Percentiles rank a stretch among this genome's conserved stretches.
Conservation (phyloP, 1,139 yeast species). For the Arxiozyma slooffiae region DNA sequence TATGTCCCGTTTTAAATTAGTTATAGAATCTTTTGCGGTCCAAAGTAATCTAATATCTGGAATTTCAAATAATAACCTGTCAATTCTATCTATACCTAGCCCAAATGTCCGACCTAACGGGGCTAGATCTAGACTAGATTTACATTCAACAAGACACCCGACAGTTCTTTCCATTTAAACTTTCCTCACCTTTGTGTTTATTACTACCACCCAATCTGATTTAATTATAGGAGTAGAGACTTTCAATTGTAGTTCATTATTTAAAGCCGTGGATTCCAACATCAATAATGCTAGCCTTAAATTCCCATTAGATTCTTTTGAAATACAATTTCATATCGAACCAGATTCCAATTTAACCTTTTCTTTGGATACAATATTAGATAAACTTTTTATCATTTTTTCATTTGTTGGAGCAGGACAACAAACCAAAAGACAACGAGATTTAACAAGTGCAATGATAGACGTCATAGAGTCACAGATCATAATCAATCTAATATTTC, state of each 20-base stretch:
- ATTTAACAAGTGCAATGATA: constrained; percentile 86
- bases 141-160: constrained; percentile 58
- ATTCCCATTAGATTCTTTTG: constrained; percentile 54
- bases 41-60: constrained; percentile 94
- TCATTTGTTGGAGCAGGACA: constrained; percentile 66
- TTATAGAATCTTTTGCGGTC: constrained; percentile 61
- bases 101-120: constrained; percentile 97
- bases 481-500: constrained; percentile 73
- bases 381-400: constrained; percentile 50
- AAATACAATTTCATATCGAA: constrained; percentile 43
- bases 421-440: constrained; percentile 79
- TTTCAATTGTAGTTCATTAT: constrained; percentile 43
- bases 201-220: constrained; percentile 85
- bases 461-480: constrained; percentile 84
- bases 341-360: constrained; percentile 36
- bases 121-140: constrained; percentile 59
- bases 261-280: constrained; percentile 78
- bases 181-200: constrained; percentile 52
- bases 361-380: constrained; percentile 50
- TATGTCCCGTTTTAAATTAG: constrained; percentile 60
- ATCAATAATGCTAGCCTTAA: constrained; percentile 68
- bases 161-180: constrained; percentile 58
- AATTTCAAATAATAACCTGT: constrained; percentile 88
- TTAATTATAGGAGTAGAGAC: constrained; percentile 40
- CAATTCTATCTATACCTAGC: constrained; percentile 86